A percentile compares a stretch with the other conserved stretches of the same genome.
These are phyloP conservation scores for Pythium sukuiense DNA, from an alignment of 352 stramenopile genomes.

Conservation along the genomic window DNA sequence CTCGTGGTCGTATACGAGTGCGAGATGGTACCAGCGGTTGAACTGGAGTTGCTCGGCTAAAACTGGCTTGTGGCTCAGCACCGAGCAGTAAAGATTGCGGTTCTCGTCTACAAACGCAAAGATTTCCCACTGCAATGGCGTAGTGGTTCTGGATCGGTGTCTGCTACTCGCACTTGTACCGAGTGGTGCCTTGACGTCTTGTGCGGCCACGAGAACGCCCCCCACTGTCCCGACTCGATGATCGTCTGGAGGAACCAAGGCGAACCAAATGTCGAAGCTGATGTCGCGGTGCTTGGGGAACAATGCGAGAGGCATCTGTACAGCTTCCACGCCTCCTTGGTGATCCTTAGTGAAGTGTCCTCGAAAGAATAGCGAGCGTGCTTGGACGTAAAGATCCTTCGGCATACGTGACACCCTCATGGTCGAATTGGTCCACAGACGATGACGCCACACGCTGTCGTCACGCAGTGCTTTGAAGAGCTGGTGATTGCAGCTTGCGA, in stretches of 20 bases:
- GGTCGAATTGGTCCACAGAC: not conserved
- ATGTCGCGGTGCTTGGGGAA: conserved; percentile 18
- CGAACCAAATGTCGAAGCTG: conserved; percentile 45
- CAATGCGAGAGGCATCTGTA: conserved; percentile 3
- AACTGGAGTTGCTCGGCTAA: not conserved
- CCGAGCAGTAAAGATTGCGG: conserved; percentile 38
- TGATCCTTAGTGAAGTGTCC: not conserved
- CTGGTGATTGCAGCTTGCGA: conserved; percentile 19
- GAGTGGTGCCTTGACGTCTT: conserved; percentile 7
- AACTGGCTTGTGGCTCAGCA: conserved; percentile 29
- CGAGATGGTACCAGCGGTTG: conserved; percentile 63
- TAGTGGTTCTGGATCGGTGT: conserved; percentile 2
- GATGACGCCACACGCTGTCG: conserved; percentile 8
- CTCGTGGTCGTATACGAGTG: conserved; percentile 45
- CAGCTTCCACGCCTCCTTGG: not conserved
- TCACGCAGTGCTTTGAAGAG: not conserved
- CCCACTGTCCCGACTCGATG: not conserved
- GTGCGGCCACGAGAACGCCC: conserved; percentile 35
- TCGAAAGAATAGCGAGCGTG: conserved; percentile 12
- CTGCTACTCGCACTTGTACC: conserved; percentile 20
- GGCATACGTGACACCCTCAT: not conserved
- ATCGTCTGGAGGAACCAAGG: conserved; percentile 18
- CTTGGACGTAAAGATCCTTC: conserved; percentile 6
- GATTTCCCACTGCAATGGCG: conserved; percentile 35
- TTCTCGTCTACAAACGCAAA: conserved; percentile 40